A percentile compares a stretch with the other conserved stretches of the same genome.
Evolutionary conservation across 139 green algal genomes (phyloP).

Genomic region (Chlamydomonas urium): DNA sequence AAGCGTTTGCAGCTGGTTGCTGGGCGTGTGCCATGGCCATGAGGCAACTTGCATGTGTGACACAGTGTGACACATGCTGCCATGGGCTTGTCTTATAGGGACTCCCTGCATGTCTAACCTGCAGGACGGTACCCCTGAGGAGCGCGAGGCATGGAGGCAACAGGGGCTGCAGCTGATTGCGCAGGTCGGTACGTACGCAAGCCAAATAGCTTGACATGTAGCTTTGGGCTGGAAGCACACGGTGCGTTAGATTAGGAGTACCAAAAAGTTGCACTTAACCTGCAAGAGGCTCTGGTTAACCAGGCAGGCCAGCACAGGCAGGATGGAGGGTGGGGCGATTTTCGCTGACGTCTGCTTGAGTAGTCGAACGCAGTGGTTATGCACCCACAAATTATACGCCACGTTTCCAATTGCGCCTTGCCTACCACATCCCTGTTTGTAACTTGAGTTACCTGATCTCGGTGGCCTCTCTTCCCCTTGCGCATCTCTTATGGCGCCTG

Average conservation of each 20-base stretch:
- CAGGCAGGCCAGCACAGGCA: neutral
- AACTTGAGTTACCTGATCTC: neutral
- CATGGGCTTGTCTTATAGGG: neutral
- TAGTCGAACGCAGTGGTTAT: no score
- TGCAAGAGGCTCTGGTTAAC: neutral
- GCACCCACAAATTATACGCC: no score
- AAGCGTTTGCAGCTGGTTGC: neutral
- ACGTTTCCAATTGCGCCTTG: neutral
- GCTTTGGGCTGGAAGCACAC: neutral
- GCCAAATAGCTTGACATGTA: neutral
- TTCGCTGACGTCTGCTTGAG: neutral
- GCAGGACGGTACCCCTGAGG: constrained; percentile 16
- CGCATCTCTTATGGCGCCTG: neutral
- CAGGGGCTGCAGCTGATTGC: constrained; percentile 47
- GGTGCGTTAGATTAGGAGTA: neutral
- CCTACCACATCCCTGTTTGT: constrained; percentile 16
- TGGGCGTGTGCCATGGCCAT: neutral
- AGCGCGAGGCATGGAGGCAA: constrained; percentile 33
- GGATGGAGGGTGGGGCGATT: neutral
- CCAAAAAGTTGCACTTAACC: neutral
- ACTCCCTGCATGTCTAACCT: neutral
- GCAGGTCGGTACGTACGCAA: constrained; percentile 11
- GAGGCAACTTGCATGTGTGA: neutral
- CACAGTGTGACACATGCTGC: neutral
- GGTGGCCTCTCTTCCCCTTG: constrained; percentile 1